These are phyloP conservation scores for Boletus fagicola DNA, from an alignment of 768 basidiomycete species.

Conservation along the genomic window DNA sequence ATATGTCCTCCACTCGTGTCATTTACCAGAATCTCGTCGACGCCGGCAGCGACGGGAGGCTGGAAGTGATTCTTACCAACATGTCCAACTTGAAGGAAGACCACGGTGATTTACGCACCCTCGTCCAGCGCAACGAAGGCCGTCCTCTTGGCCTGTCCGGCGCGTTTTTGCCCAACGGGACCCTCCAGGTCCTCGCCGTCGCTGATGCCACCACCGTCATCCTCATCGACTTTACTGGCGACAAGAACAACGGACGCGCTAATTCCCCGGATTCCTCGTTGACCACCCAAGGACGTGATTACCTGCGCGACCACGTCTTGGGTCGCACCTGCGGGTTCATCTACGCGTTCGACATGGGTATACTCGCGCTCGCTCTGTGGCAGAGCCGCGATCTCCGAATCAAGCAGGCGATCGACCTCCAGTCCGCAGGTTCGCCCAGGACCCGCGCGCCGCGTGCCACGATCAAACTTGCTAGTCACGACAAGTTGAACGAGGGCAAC, in stretches of 20 bases:
- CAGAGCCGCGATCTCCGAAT: slow-evolving; percentile 34
- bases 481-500: slow-evolving; percentile 15
- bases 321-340: slow-evolving; percentile 27
- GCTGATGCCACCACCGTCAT: slow-evolving; percentile 28
- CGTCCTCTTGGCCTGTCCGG: slow-evolving; percentile 32
- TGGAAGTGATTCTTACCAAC: slow-evolving; percentile 14
- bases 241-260: slow-evolving; percentile 37
- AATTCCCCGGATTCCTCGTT: slow-evolving; percentile 17
- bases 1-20: slow-evolving; percentile 17
- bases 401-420: slow-evolving; percentile 33
- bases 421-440: slow-evolving; percentile 15
- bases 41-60: slow-evolving; percentile 23
- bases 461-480: slow-evolving; percentile 13
- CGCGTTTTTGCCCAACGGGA: slow-evolving; percentile 21
- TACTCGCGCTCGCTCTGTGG: slow-evolving; percentile 32
- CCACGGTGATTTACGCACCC: slow-evolving; percentile 13
- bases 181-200: slow-evolving; percentile 27
- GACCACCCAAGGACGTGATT: slow-evolving; percentile 23
- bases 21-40: slow-evolving; percentile 31
- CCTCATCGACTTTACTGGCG: slow-evolving; percentile 25
- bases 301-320: slow-evolving; percentile 31
- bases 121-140: slow-evolving; percentile 34
- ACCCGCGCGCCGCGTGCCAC: slow-evolving; percentile 23
- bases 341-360: slow-evolving; percentile 32
- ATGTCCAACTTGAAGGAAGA: slow-evolving; percentile 28